These are phyloP conservation scores for Caulochytrium protostelioides DNA, from an alignment of 371 early-diverging fungal genomes.

Conservation along the genomic window DNA sequence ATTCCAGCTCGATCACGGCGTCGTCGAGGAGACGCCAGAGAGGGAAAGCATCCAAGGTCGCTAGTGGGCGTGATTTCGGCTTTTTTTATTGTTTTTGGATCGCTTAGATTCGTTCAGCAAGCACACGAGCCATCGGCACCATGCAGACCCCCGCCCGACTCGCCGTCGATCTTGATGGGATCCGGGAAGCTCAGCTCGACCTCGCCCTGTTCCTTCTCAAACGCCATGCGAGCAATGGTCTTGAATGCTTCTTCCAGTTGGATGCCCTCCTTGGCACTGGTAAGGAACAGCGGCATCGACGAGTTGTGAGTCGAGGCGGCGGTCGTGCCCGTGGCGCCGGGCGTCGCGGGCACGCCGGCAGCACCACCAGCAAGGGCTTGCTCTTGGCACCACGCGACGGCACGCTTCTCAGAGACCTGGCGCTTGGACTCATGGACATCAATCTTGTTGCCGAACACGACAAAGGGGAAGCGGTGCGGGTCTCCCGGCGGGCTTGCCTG, in stretches of 20 bases:
- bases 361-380: slow-evolving; percentile 52
- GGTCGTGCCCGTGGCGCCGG: neutral
- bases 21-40: too few species aligned
- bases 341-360: neutral
- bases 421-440: slow-evolving; percentile 85
- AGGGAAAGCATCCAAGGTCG: too few species aligned
- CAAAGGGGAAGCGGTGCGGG: slow-evolving; percentile 93
- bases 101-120: too few species aligned
- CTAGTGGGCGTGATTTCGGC: too few species aligned
- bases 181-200: slow-evolving; percentile 82
- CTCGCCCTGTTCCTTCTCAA: slow-evolving; percentile 73
- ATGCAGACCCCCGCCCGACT: slow-evolving; percentile 2
- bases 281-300: slow-evolving; percentile 8
- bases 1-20: too few species aligned
- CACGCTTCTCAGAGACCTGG: slow-evolving; percentile 79
- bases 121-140: neutral
- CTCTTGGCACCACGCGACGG: slow-evolving; percentile 83
- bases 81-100: too few species aligned
- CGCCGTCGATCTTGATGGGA: slow-evolving; percentile 67
- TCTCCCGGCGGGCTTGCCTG: slow-evolving; percentile 84
- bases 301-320: neutral
- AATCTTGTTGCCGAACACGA: slow-evolving; percentile 93
- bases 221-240: slow-evolving; percentile 78
- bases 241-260: slow-evolving; percentile 92
- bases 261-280: slow-evolving; percentile 87